phyloP scores from a whole-genome alignment of 2,329 filamentous ascomycete genomes.

The Fusarium neocosmosporiellum region DNA sequence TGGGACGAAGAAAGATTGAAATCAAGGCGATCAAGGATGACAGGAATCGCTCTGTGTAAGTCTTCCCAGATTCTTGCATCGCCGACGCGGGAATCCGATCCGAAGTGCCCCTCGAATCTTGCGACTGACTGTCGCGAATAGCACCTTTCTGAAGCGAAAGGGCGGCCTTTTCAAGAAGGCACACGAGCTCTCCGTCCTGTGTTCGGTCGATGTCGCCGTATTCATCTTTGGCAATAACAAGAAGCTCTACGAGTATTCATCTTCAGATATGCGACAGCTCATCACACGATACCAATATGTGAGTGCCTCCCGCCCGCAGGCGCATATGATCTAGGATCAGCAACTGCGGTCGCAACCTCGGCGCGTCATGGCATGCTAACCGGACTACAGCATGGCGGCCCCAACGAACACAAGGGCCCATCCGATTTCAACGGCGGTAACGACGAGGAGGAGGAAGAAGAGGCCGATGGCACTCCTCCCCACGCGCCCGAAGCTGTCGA shows the following conservation, averaged over 20 bases:
- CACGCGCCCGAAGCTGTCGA: slow-evolving; percentile 69
- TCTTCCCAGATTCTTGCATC: slow-evolving; percentile 33
- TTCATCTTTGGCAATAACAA: slow-evolving; percentile 99
- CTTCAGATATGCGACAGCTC: slow-evolving; percentile 90
- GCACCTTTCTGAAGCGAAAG: slow-evolving; percentile 98
- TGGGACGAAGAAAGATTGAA: slow-evolving; percentile 99
- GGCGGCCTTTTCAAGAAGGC: slow-evolving; percentile 99
- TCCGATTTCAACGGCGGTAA: slow-evolving; percentile 89
- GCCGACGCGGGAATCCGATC: background rate
- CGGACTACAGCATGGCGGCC: slow-evolving; percentile 79
- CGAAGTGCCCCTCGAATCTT: background rate
- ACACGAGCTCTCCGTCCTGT: slow-evolving; percentile 96
- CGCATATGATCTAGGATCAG: background rate
- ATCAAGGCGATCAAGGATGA: slow-evolving; percentile 99
- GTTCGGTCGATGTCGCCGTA: slow-evolving; percentile 97
- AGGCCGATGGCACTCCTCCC: slow-evolving; percentile 76
- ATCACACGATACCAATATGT: slow-evolving; percentile 92
- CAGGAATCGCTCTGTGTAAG: slow-evolving; percentile 96
- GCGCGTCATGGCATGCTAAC: slow-evolving; percentile 14
- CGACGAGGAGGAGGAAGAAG: slow-evolving; percentile 86
- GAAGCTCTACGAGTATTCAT: slow-evolving; percentile 98
- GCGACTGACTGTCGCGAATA: slow-evolving; percentile 53
- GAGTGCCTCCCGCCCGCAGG: slow-evolving; percentile 53
- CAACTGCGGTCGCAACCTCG: background rate
- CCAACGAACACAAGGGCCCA: slow-evolving; percentile 97